Percentiles rank a stretch among this genome's conserved stretches.
Evolutionary conservation across 106 monocot genomes (phyloP).

Genomic region (Ottelia alismoides): DNA sequence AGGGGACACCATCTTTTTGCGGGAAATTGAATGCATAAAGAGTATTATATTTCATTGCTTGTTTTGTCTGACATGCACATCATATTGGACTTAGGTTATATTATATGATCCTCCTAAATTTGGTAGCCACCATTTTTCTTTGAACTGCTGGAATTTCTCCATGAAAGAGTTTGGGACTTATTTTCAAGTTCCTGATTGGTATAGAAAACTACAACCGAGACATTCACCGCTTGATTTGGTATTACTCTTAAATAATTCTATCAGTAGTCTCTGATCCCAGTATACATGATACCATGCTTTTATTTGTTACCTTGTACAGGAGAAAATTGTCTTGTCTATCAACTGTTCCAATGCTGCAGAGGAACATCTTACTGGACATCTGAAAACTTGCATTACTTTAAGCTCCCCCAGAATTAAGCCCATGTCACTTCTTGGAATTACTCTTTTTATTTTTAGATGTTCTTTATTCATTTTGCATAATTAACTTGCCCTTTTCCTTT

Average conservation of each 20-base stretch:
- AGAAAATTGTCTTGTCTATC: slow-evolving; percentile 38
- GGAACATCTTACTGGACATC: slow-evolving; percentile 9
- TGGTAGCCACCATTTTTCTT: slow-evolving; percentile 52
- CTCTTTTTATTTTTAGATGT: background rate
- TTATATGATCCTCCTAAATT: slow-evolving; percentile 44
- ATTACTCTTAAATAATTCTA: background rate
- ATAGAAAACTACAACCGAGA: slow-evolving; percentile 34
- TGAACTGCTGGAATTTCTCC: slow-evolving; percentile 37
- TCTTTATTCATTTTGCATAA: background rate
- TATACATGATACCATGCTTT: background rate
- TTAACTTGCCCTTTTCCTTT: slow-evolving; percentile 1
- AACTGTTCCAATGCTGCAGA: slow-evolving; percentile 60
- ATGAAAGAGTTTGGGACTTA: background rate
- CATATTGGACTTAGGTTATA: slow-evolving; percentile 43
- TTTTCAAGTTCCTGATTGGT: slow-evolving; percentile 51
- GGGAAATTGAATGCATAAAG: background rate
- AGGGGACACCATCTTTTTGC: slow-evolving; percentile 2
- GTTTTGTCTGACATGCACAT: background rate
- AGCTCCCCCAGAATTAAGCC: background rate
- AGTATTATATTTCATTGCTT: background rate
- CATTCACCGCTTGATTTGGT: slow-evolving; percentile 40
- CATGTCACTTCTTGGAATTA: background rate
- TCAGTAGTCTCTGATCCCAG: background rate
- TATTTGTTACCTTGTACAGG: slow-evolving; percentile 20
- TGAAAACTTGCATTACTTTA: background rate